Base-by-base conservation (phyloP, 2,329 filamentous ascomycete species). In the Fusarium sterilihyphosum region DNA sequence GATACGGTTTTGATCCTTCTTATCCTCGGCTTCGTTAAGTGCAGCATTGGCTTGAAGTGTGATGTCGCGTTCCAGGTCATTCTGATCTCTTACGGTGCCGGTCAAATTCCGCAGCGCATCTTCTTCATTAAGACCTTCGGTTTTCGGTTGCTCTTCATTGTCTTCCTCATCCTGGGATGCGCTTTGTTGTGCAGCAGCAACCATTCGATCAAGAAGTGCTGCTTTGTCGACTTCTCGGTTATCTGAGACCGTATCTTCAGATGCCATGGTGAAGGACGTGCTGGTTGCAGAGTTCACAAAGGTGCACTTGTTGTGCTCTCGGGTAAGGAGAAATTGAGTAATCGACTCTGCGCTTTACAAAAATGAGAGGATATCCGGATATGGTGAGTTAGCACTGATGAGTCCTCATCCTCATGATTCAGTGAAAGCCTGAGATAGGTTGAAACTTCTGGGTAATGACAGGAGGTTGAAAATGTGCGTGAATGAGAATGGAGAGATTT, bases 21-120 rank as follows among this genome's bases (percentile, higher is more conserved):
- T 89, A 75, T 92, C 90, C 71, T 92, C 91, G 46, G 87, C 87
- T 63, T 91, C 89, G 50, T 88, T 88, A 63, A 92, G 81, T 1
- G 87, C 88, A 24, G 87, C 84, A 62, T 88, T 91, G 8, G 90
- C 91, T 74, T 92, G 88, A 22, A 87, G 81, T 3, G 89, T 89
- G 73, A 98, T 97, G 79, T 98, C 95, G 71, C 94, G 89, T 82
- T 98, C 96, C 26, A 98, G 85, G 67, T 98, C 95, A 84, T 95
- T 92, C 81, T 98, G 96, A 78, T 98, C 91, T 65, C 94, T 91
- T 29, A 96, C 90, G 66, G 92, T 88, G 59, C 91, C 89, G 9
- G 92, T 91, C 46, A 95, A 84, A 49, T 88, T 88, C 65, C 87
- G 86, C 35, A 95, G 84, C 26, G 89, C 88, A 59, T 87, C 86